Conservation (phyloP, 164 flowering plant genomes). For the Berberis vulgaris region DNA sequence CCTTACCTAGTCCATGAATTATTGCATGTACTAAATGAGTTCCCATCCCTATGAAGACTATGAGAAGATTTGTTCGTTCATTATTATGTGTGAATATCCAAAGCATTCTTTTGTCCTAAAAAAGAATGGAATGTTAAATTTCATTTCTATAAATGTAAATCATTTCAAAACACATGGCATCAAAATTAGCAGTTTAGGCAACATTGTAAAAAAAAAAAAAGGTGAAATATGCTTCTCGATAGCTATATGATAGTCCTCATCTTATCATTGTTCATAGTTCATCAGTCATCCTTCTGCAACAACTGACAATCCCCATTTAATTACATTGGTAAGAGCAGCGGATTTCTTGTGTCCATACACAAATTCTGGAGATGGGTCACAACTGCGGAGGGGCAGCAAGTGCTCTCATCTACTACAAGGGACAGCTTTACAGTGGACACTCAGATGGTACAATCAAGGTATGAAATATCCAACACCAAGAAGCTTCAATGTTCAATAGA, state of each 20-base stretch:
- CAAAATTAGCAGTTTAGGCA: too few relatives aligned
- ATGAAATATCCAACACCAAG: not conserved
- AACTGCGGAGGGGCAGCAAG: slow-evolving; percentile 48
- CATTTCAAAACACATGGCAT: too few relatives aligned
- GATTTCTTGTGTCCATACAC: slow-evolving; percentile 77
- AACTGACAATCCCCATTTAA: slow-evolving; percentile 1
- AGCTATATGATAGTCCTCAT: not conserved
- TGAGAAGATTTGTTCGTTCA: not conserved
- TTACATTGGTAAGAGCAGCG: slow-evolving; percentile 40
- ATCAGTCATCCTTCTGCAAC: not conserved
- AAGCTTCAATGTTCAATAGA: too few relatives aligned
- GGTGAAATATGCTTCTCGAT: not conserved
- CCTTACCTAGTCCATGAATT: not conserved
- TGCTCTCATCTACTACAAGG: slow-evolving; percentile 71
- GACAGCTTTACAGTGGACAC: slow-evolving; percentile 65
- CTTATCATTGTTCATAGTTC: not conserved
- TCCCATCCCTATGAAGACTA: not conserved
- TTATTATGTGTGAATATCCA: not conserved
- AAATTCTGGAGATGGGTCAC: slow-evolving; percentile 49
- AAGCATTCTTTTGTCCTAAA: not conserved
- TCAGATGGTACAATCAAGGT: slow-evolving; percentile 88
- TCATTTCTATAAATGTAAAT: too few relatives aligned
- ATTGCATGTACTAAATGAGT: not conserved
- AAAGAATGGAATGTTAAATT: not conserved
- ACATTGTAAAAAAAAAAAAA: too few relatives aligned